Conservation (phyloP, 805 yeast genomes). For the Metschnikowia colocasiae region DNA sequence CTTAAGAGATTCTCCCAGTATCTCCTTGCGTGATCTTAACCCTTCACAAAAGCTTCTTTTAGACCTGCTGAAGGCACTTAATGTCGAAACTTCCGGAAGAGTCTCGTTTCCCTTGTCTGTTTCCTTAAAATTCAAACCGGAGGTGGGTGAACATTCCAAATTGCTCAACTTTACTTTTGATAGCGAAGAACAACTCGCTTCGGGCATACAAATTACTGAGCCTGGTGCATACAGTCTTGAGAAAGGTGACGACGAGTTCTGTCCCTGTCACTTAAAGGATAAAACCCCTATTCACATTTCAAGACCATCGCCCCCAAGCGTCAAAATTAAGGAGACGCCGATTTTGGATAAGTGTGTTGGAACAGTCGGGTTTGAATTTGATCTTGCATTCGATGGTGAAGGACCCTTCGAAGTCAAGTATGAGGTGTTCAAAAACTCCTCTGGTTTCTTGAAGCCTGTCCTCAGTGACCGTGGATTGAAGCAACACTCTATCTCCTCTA, state of each 20-base stretch:
- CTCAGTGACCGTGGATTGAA: conserved; percentile 29
- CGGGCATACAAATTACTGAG: conserved; percentile 37
- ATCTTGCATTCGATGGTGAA: conserved; percentile 64
- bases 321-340: conserved; percentile 48
- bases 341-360: conserved; percentile 89
- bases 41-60: conserved; percentile 23
- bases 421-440: conserved; percentile 48
- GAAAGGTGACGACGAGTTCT: conserved; percentile 54
- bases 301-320: conserved; percentile 32
- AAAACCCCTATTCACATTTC: conserved; percentile 29
- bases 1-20: conserved; percentile 24
- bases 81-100: conserved; percentile 16
- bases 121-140: conserved; percentile 31
- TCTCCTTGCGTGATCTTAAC: conserved; percentile 23
- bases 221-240: conserved; percentile 68
- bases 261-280: conserved; percentile 47
- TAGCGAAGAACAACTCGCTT: conserved; percentile 22
- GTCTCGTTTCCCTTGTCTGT: conserved; percentile 30
- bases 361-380: conserved; percentile 72
- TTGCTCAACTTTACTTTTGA: conserved; percentile 26
- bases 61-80: conserved; percentile 29
- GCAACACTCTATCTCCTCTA: conserved; percentile 20
- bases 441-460: conserved; percentile 32
- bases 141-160: conserved; percentile 18
- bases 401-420: conserved; percentile 76